Conservation (phyloP, 768 basidiomycete species). For the Tephrocybe sp. region DNA sequence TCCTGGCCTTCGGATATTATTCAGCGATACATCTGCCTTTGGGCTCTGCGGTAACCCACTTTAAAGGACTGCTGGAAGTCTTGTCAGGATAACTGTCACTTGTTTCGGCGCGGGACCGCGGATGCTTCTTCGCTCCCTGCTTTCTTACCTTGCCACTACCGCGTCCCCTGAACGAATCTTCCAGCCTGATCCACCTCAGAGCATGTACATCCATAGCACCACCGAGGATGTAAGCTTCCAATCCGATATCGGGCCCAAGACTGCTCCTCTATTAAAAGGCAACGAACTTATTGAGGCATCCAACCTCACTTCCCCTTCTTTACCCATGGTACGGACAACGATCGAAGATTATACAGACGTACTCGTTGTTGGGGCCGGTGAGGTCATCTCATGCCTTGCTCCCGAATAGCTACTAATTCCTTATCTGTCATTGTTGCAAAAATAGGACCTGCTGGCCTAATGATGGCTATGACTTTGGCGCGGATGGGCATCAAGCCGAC, state of each 20-base stretch:
- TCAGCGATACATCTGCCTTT: neutral
- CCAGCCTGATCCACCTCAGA: slow-evolving; percentile 9
- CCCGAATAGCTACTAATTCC: neutral
- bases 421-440: neutral
- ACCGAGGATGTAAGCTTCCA: slow-evolving; percentile 11
- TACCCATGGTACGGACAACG: slow-evolving; percentile 15
- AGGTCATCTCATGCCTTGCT: neutral
- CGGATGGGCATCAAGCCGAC: slow-evolving; percentile 15
- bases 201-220: slow-evolving; percentile 8
- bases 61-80: neutral
- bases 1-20: neutral
- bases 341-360: slow-evolving; percentile 11
- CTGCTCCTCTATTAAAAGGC: slow-evolving; percentile 6
- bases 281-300: neutral
- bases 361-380: slow-evolving; percentile 17
- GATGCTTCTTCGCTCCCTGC: neutral
- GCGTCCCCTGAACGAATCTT: slow-evolving; percentile 7
- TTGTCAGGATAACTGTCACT: slow-evolving; percentile 2
- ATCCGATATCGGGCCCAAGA: neutral
- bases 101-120: slow-evolving; percentile 11
- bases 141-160: neutral
- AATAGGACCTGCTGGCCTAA: slow-evolving; percentile 16
- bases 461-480: slow-evolving; percentile 16
- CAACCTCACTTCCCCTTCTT: neutral
- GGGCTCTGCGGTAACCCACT: slow-evolving; percentile 4